Base-by-base conservation (phyloP, 2,329 filamentous ascomycete species). In the Pseudonectria foliicola region DNA sequence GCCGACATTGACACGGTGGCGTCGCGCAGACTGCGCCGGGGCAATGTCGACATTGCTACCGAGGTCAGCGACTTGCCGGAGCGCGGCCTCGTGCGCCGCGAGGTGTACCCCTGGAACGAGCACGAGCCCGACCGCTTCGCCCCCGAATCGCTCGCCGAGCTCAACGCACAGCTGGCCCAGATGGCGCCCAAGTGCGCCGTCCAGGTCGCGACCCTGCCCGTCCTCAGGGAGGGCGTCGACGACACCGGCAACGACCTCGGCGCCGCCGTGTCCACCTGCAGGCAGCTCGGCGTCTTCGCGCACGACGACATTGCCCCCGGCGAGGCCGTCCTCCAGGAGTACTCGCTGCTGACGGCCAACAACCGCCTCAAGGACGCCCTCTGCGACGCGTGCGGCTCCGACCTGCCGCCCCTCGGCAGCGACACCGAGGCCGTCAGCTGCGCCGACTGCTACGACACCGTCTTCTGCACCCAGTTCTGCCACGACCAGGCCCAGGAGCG, bases 251-350 rank as follows among this genome's bases (percentile, higher is more conserved):
- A 53, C 16, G 68, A 67, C n/a, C n/a, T n/a, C n/a, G n/a, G n/a
- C 45, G 64, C 69, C n/a, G 64, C 64, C 27, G 71, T 70, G 12
- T 64, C 69, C 7, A 81, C 75, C 5, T 80, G 79, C 47, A 73
- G 75, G 40, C 92, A 98, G 59, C 73, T 98, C 1, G 92, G 92
- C 4, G 73, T 98, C 4, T 96, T 96, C 56, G 90, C 89, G 7
- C 85, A 79, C 49, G 75, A 85, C 44, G 81, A 94, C 45, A 85
- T 96, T 25, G 63, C 68, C 1, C 77, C 87, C 0, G 85, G 84
- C 8, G 84, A 93, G 56, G 68, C 73, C 6, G 78, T 95, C 2
- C 71, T 98, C 21, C 68, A 76, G 31, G 92, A 98, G 55, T 85
- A 82, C 41, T 92, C 88, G 7, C 73, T 95, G 7, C 67, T 98